These are phyloP conservation scores for Histomonas meleagridis DNA, from an alignment of 208 protist genomes.

Conservation along the genomic window DNA sequence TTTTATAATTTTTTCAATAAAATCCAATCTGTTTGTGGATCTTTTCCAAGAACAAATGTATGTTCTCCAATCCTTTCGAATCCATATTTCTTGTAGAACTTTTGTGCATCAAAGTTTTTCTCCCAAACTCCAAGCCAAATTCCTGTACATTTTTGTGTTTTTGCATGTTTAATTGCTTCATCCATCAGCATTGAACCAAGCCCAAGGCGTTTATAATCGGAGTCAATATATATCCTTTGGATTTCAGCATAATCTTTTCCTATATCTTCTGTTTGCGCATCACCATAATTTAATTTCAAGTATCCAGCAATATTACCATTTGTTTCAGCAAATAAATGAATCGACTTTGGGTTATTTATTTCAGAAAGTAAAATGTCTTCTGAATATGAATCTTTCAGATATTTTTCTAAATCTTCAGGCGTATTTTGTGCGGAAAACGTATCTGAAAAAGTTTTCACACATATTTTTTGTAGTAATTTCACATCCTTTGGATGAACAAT, in stretches of 20 bases:
- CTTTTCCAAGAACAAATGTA: background rate
- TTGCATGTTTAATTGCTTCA: background rate
- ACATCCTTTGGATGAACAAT: background rate
- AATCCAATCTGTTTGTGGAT: slow-evolving; percentile 12
- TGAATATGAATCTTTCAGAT: background rate
- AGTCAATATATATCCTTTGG: background rate
- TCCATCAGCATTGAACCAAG: background rate
- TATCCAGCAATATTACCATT: background rate
- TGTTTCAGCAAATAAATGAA: background rate
- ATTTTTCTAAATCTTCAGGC: background rate
- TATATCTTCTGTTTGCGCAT: background rate
- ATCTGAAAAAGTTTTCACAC: background rate
- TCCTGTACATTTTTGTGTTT: background rate
- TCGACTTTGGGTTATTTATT: background rate
- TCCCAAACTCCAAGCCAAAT: slow-evolving; percentile 18
- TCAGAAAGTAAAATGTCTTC: background rate
- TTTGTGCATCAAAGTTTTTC: background rate
- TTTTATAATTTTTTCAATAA: background rate
- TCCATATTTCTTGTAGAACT: background rate
- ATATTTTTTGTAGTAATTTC: background rate
- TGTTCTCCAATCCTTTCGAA: background rate
- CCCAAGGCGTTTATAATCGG: background rate
- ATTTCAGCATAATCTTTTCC: background rate
- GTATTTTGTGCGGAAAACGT: background rate
- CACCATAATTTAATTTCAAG: background rate